Evolutionary conservation across 2,329 filamentous ascomycete species (phyloP).

Genomic region (Aspergillus sp.): DNA sequence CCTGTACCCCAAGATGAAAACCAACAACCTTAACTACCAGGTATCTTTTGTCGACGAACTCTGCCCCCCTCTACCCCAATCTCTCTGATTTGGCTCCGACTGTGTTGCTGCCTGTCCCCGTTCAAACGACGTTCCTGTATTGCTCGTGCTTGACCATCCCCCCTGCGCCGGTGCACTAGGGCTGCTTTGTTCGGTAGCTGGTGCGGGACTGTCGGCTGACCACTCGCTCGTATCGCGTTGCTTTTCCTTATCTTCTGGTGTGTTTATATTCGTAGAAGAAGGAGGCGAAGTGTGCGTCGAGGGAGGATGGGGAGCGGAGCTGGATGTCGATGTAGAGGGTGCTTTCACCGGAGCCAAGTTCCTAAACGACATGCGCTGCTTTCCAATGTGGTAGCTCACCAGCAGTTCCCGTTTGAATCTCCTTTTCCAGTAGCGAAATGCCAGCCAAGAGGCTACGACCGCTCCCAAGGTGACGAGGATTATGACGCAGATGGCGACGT

Average conservation of each 20-base stretch:
- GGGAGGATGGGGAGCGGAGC: background rate
- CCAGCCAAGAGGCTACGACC: conserved; percentile 1
- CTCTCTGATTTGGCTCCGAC: background rate
- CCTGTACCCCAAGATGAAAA: no score
- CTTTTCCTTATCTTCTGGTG: background rate
- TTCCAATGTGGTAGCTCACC: background rate
- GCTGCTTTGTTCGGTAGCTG: background rate
- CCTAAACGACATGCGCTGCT: background rate
- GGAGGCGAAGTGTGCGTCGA: background rate
- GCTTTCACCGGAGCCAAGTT: no score
- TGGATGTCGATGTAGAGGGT: no score
- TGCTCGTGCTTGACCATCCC: background rate
- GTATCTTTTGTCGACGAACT: no score
- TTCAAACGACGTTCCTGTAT: background rate
- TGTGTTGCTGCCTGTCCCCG: background rate
- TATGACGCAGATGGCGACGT: conserved; percentile 9
- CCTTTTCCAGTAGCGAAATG: background rate
- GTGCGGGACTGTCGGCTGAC: background rate
- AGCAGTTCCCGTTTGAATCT: background rate
- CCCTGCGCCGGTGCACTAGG: background rate
- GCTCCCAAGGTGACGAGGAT: conserved; percentile 4
- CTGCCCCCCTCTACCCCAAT: background rate
- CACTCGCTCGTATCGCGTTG: background rate
- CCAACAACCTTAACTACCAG: no score
- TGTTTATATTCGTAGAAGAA: background rate